Base-by-base conservation (phyloP, 2,329 filamentous ascomycete genomes). In the Daldinia sp. region DNA sequence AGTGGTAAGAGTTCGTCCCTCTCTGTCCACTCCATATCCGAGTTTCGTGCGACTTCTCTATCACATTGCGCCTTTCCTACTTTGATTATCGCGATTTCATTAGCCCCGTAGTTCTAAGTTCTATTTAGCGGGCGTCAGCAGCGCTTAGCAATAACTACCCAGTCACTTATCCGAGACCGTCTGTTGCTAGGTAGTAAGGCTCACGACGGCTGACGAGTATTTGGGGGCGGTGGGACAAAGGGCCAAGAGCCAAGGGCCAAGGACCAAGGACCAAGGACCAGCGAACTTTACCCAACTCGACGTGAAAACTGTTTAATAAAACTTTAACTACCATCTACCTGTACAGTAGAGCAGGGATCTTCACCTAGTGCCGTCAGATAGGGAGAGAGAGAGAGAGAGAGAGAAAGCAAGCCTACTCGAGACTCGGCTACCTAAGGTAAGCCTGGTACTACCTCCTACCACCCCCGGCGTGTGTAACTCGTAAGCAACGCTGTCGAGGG, bases 1-100 rank as follows among this genome's bases (percentile, higher is more conserved):
- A 19, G 48, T 57, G 49, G 48, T 49, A 35, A 62, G 25, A 17
- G 15, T 21, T 34, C 5, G n/a, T 13, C 17, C 27, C 21, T 52
- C 27, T 34, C 10, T 29, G 21, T 27, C 30, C 27, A n/a, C 23
- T 29, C 15, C 25, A 23, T 29, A 13, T 41, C 41, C 39, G 19
- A 15, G 25, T 41, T 27, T 49, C n/a, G 10, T 48, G 30, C 39
- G 34, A 21, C 8, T 32, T 30, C 25, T 23, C 21, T 48, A 19
- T 37, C 21, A 41, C 32, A 52, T 53, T 37, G n/a, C 17, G 17
- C 30, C 25, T 35, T 23, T 34, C 17, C 23, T 17, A 15, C 39
- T 27, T 45, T 27, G 7, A 27, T 27, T 27, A 27, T 45, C 39
- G 39, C 27, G 21, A 27, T 15, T n/a, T n/a, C 13, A 15, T 45